Base-by-base conservation (phyloP, 768 basidiomycete species). In the Boletus pseudopeckii region DNA sequence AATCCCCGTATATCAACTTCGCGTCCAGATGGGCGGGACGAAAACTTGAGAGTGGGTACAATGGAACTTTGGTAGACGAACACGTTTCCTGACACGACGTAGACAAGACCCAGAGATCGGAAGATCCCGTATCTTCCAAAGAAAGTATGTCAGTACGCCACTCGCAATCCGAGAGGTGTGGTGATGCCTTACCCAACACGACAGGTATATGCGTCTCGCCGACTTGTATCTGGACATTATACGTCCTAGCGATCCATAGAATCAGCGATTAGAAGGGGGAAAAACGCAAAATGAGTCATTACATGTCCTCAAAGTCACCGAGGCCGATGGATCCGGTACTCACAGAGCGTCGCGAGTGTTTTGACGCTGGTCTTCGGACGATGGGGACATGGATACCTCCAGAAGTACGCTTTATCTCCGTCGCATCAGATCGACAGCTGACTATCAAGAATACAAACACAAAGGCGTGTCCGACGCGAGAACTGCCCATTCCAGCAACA, bases 101-200 rank as follows among this genome's bases (percentile, higher is more conserved):
- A 0, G 86, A 86, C 26, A 84, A 68, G 10, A 86, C 77, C 89
- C 89, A 91, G 6, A 90, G 65, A 62, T 91, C 88, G 5, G 88
- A 83, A 3, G 88, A 90, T 41, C 88, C 88, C 2, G 87, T 88
- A 57, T 90, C 88, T 87, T 50, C 6, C 41, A n/a, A 9, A 39
- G 18, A 34, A 15, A 32, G 8, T 15, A 30, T 1, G 33, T 65
- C 26, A 65, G 48, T 20, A 26, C 36, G 2, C 13, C 24, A 14
- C 24, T 32, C 9, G 38, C 9, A 7, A 45, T 11, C 1, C 2
- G 6, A 30, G 14, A 37, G 24, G n/a, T 5, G n/a, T 5, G 32
- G 33, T n/a, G 9, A 45, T 34, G 48, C 11, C 58, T 51, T 55
- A 87, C 86, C 86, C 13, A 90, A 71, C 33, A 89, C 76, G 13